A percentile compares a stretch with the other conserved stretches of the same genome.
These are phyloP conservation scores for Tetrapisispora taiwanensis DNA, from an alignment of 805 yeast genomes.

Conservation along the genomic window DNA sequence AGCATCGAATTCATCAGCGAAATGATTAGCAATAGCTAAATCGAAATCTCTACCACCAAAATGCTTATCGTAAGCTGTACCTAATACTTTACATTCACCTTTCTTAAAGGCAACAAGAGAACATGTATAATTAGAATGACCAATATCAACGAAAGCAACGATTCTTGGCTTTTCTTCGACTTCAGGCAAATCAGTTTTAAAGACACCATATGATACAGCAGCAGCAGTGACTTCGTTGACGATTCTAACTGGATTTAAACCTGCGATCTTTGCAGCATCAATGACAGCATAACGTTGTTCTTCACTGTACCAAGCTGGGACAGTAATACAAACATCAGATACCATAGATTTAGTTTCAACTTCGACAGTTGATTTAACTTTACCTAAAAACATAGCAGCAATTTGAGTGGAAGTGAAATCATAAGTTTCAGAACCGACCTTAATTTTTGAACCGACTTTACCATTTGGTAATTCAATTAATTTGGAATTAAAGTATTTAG, in stretches of 20 bases:
- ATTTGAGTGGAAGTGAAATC: conserved; percentile 83
- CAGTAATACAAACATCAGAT: conserved; percentile 84
- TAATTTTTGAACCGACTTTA: conserved; percentile 74
- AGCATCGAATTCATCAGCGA: conserved; percentile 81
- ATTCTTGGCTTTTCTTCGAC: conserved; percentile 65
- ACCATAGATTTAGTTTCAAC: conserved; percentile 71
- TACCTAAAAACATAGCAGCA: conserved; percentile 89
- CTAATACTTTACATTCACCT: conserved; percentile 90
- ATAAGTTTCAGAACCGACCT: conserved; percentile 66
- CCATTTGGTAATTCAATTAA: conserved; percentile 64
- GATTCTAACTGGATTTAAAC: conserved; percentile 94
- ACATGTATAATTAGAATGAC: conserved; percentile 91
- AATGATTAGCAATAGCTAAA: conserved; percentile 85
- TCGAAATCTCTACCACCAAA: conserved; percentile 98
- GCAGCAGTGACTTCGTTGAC: conserved; percentile 98
- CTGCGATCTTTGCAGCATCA: conserved; percentile 93
- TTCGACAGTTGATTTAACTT: conserved; percentile 69
- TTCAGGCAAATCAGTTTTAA: conserved; percentile 93
- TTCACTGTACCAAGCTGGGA: conserved; percentile 96
- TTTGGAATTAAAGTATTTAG: conserved; percentile 61
- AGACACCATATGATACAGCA: conserved; percentile 98
- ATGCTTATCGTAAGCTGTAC: conserved; percentile 87
- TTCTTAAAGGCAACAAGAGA: conserved; percentile 83
- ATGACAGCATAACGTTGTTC: conserved; percentile 92
- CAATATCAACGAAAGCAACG: conserved; percentile 92